Conservation (phyloP, 306 rosid genomes). For the Lupinus albus region DNA sequence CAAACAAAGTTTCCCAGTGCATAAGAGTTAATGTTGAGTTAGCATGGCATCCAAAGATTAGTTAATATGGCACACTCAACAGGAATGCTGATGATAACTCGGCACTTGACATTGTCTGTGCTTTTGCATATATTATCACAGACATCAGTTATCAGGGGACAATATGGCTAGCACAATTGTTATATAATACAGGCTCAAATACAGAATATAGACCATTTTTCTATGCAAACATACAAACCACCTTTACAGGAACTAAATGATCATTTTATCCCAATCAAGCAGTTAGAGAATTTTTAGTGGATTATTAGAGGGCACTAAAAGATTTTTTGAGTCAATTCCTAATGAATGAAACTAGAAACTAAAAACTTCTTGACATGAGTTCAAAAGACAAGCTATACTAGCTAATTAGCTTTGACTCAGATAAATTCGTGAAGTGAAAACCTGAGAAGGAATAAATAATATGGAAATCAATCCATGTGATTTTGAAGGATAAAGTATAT, state of each 20-base stretch:
- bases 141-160: background rate
- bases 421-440: conserved; percentile 24
- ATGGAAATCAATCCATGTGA: conserved; percentile 1
- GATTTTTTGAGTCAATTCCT: conserved; percentile 26
- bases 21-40: background rate
- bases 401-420: background rate
- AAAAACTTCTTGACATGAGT: background rate
- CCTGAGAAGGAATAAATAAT: conserved; percentile 4
- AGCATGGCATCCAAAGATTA: background rate
- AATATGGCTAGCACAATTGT: background rate
- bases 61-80: background rate
- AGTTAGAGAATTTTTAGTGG: background rate
- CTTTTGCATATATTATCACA: background rate
- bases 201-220: background rate
- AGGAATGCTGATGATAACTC: background rate
- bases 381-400: conserved; percentile 8
- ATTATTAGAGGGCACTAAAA: conserved; percentile 9
- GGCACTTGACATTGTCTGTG: background rate
- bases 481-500: background rate
- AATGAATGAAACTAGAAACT: conserved; percentile 13
- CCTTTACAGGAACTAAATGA: conserved; percentile 19
- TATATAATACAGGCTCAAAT: background rate
- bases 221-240: background rate
- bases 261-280: background rate
- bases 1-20: background rate